These are phyloP conservation scores for Aspergillus texensis DNA, from an alignment of 2,329 filamentous ascomycete genomes.

Conservation along the genomic window DNA sequence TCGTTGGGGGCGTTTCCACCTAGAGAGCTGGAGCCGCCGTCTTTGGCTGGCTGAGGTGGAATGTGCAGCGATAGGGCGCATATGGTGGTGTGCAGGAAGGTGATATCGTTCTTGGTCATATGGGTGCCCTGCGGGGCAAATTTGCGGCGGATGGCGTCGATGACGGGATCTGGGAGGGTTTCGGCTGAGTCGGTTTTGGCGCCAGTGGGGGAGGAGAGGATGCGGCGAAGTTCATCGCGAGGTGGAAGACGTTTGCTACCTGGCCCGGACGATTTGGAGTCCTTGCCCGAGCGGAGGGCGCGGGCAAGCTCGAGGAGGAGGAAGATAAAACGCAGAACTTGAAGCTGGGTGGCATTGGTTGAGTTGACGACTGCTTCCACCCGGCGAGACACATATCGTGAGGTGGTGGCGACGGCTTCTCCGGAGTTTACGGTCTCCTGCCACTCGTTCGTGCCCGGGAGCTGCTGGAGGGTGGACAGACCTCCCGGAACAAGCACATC, in stretches of 20 bases:
- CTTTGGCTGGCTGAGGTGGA: constrained; percentile 43
- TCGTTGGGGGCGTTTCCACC: constrained; percentile 41
- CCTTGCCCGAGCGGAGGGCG: constrained; percentile 34
- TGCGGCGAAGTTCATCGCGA: constrained; percentile 42
- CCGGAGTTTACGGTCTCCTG: constrained; percentile 39
- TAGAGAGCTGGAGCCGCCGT: constrained; percentile 38
- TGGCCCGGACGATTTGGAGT: constrained; percentile 28
- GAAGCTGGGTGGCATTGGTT: constrained; percentile 44
- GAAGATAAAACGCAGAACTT: constrained; percentile 49
- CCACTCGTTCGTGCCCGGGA: constrained; percentile 49
- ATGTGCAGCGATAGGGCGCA: constrained; percentile 51
- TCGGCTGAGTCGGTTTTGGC: constrained; percentile 21
- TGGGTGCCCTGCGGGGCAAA: constrained; percentile 42
- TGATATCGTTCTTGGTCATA: constrained; percentile 44
- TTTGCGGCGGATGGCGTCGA: constrained; percentile 44
- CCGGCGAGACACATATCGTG: constrained; percentile 49
- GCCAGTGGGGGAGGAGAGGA: constrained; percentile 35
- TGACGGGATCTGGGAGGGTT: constrained; percentile 40
- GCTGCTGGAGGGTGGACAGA: constrained; percentile 42
- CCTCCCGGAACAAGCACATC: constrained; percentile 46
- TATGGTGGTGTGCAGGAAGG: constrained; percentile 49
- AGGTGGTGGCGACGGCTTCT: constrained; percentile 41
- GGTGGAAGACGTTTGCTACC: constrained; percentile 45
- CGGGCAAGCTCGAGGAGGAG: constrained; percentile 47
- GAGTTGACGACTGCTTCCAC: constrained; percentile 42